Percentiles rank a stretch among this genome's conserved stretches.
These are phyloP conservation scores for Acephala macrosclerotiorum DNA, from an alignment of 2,329 filamentous ascomycete genomes.

Conservation along the genomic window DNA sequence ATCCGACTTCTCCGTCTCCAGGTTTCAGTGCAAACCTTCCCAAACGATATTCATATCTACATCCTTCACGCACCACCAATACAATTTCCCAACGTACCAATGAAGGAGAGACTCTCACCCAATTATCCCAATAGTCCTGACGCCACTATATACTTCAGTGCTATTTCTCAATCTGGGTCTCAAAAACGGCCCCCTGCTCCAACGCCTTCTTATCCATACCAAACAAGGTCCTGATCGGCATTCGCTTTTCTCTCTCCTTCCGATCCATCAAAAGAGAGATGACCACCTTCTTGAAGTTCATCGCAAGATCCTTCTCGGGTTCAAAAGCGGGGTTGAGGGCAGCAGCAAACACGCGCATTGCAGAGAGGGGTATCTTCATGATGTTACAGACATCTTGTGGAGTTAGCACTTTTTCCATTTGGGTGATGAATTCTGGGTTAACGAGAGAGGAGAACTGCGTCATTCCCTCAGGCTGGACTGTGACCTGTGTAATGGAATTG, in stretches of 20 bases:
- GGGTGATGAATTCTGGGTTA: conserved; percentile 16
- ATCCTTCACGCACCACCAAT: too few species aligned
- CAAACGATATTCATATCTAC: too few species aligned
- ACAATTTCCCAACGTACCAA: too few species aligned
- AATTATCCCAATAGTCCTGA: too few species aligned
- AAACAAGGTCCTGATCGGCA: conserved; percentile 13
- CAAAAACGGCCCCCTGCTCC: background rate
- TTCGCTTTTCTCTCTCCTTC: conserved; percentile 18
- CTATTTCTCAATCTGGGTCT: background rate
- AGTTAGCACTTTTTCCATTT: conserved; percentile 17
- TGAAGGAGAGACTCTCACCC: too few species aligned
- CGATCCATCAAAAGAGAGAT: conserved; percentile 23
- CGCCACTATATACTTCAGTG: too few species aligned
- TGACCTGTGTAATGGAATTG: background rate
- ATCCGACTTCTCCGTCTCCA: too few species aligned
- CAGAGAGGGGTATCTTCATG: conserved; percentile 20
- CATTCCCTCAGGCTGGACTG: conserved; percentile 2
- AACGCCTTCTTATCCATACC: conserved; percentile 4
- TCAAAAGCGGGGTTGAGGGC: conserved; percentile 29
- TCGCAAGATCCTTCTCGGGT: conserved; percentile 25
- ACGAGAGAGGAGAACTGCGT: conserved; percentile 19
- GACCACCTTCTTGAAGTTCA: conserved; percentile 27
- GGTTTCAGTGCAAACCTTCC: too few species aligned
- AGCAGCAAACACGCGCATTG: conserved; percentile 28
- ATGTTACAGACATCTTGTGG: conserved; percentile 29